Evolutionary conservation across 139 green algal species (phyloP).

Genomic region (Yamagishiella unicocca): DNA sequence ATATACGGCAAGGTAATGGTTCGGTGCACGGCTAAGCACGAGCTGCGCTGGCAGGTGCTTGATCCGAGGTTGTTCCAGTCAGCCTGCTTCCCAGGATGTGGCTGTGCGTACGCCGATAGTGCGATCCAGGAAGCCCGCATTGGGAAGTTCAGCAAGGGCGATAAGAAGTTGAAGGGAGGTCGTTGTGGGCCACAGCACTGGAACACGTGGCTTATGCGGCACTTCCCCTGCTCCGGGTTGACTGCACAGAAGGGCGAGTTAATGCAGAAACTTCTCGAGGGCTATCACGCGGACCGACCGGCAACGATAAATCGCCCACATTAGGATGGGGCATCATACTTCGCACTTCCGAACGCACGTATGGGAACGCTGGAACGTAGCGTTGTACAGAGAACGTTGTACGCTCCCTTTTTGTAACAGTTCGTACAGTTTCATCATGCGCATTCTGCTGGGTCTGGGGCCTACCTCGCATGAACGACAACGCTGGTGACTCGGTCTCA

Average conservation of each 20-base stretch:
- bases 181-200: constrained; percentile 21
- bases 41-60: constrained; percentile 5
- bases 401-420: too few species aligned
- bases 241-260: neutral
- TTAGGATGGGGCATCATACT: too few species aligned
- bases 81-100: constrained; percentile 19
- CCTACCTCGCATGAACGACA: too few species aligned
- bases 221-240: constrained; percentile 25
- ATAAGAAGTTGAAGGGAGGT: neutral
- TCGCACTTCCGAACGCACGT: too few species aligned
- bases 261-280: constrained; percentile 7
- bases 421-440: too few species aligned
- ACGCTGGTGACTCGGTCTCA: too few species aligned
- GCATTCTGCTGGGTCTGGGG: too few species aligned
- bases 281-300: neutral
- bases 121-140: neutral
- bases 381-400: too few species aligned
- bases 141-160: neutral
- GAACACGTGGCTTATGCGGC: neutral
- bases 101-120: neutral
- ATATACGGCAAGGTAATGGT: constrained; percentile 34
- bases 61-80: constrained; percentile 41
- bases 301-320: neutral
- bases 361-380: too few species aligned
- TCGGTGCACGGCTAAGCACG: neutral